Percentiles rank a stretch among this genome's conserved stretches.
These are phyloP conservation scores for Dactylellina leptospora DNA, from an alignment of 2,329 filamentous ascomycete genomes.

Conservation along the genomic window DNA sequence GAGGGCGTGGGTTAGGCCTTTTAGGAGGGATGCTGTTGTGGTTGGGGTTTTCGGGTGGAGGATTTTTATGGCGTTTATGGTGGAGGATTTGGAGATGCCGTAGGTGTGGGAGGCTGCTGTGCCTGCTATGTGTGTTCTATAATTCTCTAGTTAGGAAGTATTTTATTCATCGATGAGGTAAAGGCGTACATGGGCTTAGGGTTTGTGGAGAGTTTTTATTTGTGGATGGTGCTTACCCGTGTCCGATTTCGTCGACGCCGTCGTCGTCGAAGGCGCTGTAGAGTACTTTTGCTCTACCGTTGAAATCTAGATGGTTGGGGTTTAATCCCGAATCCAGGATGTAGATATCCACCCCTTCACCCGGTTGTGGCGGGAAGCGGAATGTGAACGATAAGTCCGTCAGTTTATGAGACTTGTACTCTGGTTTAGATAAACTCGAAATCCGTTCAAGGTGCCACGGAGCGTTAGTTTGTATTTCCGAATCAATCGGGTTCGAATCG, in stretches of 20 bases:
- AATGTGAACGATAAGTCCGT: conserved; percentile 57
- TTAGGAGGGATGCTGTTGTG: conserved; percentile 60
- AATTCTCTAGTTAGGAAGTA: conserved; percentile 60
- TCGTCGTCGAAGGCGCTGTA: conserved; percentile 52
- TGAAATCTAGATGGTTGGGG: conserved; percentile 55
- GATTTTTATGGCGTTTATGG: conserved; percentile 64
- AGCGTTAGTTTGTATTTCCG: not conserved
- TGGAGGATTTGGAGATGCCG: conserved; percentile 63
- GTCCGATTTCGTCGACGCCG: conserved; percentile 59
- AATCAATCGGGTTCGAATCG: not conserved
- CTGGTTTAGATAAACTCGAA: not conserved
- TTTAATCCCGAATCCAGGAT: conserved; percentile 63
- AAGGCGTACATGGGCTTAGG: not conserved
- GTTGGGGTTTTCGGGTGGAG: conserved; percentile 60
- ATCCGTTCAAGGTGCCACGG: conserved; percentile 8
- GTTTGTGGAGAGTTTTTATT: not conserved
- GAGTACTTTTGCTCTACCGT: conserved; percentile 55
- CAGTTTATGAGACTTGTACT: not conserved
- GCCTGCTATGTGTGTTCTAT: conserved; percentile 58
- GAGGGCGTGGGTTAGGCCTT: conserved; percentile 61
- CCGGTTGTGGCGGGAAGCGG: conserved; percentile 54
- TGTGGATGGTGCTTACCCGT: conserved; percentile 56
- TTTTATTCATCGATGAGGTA: conserved; percentile 60
- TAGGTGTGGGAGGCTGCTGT: conserved; percentile 58
- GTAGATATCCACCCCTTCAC: conserved; percentile 63